A percentile compares a stretch with the other conserved stretches of the same genome.
phyloP scores from a whole-genome alignment of 2,329 filamentous ascomycete species.

The Colletotrichum sp. region DNA sequence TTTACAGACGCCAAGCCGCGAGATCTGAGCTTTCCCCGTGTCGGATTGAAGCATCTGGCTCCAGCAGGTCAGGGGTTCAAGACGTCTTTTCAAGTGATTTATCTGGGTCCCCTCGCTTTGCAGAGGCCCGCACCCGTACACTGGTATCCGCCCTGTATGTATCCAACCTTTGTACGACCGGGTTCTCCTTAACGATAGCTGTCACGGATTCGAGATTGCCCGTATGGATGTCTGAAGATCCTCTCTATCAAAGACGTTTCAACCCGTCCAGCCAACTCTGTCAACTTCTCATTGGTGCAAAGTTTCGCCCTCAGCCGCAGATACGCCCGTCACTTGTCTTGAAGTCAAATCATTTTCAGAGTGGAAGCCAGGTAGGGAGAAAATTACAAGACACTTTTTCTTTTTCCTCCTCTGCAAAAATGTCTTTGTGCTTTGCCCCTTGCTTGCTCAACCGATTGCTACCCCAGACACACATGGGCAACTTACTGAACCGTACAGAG shows the following conservation, averaged over 20 bases:
- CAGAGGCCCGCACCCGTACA: background rate
- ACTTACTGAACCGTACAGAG: background rate
- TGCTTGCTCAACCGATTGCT: background rate
- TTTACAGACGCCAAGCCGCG: conserved; percentile 1
- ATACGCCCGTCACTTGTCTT: background rate
- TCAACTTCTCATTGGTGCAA: background rate
- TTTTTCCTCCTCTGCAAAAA: background rate
- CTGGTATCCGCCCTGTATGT: background rate
- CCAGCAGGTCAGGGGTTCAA: background rate
- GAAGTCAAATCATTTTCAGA: background rate
- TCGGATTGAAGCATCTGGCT: background rate
- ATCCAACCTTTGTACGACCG: background rate
- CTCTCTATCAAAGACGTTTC: conserved; percentile 3
- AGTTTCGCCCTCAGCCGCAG: background rate
- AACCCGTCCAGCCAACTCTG: background rate
- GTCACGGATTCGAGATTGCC: background rate
- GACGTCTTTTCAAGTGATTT: background rate
- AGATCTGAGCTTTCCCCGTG: conserved; percentile 13
- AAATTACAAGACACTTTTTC: background rate
- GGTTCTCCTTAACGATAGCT: conserved; percentile 1
- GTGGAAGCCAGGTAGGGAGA: background rate
- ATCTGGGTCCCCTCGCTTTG: background rate
- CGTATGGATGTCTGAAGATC: background rate
- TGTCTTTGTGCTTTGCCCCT: background rate
- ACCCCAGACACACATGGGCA: background rate